Conservation (phyloP, 1,139 yeast species). For the Magnusiomyces fungicola region DNA sequence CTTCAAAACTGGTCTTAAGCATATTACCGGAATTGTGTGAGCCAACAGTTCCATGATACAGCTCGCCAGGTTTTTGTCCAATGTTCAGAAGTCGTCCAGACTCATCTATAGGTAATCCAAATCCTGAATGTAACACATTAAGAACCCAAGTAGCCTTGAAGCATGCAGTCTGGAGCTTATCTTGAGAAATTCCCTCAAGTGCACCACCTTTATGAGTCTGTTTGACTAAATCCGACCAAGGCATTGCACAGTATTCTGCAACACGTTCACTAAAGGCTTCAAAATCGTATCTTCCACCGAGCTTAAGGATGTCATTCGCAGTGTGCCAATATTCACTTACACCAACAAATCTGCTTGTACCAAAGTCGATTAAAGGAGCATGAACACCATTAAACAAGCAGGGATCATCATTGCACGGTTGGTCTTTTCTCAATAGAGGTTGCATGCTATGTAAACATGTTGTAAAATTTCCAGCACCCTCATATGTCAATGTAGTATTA, state of each 20-base stretch:
- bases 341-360: conserved; percentile 57
- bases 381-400: conserved; percentile 37
- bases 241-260: conserved; percentile 40
- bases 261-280: conserved; percentile 41
- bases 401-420: conserved; percentile 38
- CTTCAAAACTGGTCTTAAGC: conserved; percentile 3
- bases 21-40: not conserved
- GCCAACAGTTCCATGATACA: not conserved
- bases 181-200: conserved; percentile 33
- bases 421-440: conserved; percentile 43
- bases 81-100: not conserved
- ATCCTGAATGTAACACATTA: conserved; percentile 64
- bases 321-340: conserved; percentile 83
- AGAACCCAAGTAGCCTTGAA: conserved; percentile 71
- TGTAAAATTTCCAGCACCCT: conserved; percentile 56
- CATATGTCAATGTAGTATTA: conserved; percentile 33
- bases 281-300: conserved; percentile 38
- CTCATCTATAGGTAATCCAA: conserved; percentile 58
- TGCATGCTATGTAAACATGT: conserved; percentile 53
- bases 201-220: conserved; percentile 20
- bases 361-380: conserved; percentile 62
- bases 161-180: conserved; percentile 48
- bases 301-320: conserved; percentile 41
- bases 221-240: conserved; percentile 40
- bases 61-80: not conserved